Base-by-base conservation (phyloP, 352 stramenopile genomes). In the Thraustochytrium sp. region DNA sequence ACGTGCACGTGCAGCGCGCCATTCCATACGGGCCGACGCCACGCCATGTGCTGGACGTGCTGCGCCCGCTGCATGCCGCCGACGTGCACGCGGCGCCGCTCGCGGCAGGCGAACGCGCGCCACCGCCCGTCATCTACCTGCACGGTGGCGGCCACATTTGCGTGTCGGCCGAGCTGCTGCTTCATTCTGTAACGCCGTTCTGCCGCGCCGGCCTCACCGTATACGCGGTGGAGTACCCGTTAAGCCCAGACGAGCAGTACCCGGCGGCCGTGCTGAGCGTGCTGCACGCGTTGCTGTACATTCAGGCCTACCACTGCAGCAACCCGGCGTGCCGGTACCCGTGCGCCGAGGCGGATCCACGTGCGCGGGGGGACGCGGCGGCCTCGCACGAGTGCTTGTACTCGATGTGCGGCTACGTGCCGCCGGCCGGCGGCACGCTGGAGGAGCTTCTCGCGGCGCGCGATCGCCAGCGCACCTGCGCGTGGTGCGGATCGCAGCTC, bases 151-250 rank as follows among this genome's bases (percentile, higher is more conserved):
- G 75, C 18, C 75, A 84, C 29, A n/a, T 84, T 16, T 44, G n/a
- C n/a, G 75, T 84, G 36, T 49, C 40, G 9, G 59, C 29, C 38
- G 55, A 84, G n/a, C n/a, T 84, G 9, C 61, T 84, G 5, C 37
- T 84, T 8, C 75, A 84, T 36, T 73, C 75, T 4, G 63, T 84
- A 34, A 84, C 75, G 36, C 75, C 75, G 16, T 54, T 84, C 37
- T n/a, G 18, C 1, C 37, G 75, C 2, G 55, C 55, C 11, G 75
- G 75, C 23, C 29, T 76, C 3, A 80, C 44, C 11, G 54, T 84
- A 2, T 84, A 84, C 49, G 18, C 55, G 3, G 55, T 84, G 0
- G 75, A 84, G 61, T 84, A 84, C 36, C 75, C 75, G 8, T 54
- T 84, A 23, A 76, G 55, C 44, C 75, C 75, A 21, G 75, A 84